Conservation (phyloP, 2,329 filamentous ascomycete species). For the Ophiostoma tasmaniense region DNA sequence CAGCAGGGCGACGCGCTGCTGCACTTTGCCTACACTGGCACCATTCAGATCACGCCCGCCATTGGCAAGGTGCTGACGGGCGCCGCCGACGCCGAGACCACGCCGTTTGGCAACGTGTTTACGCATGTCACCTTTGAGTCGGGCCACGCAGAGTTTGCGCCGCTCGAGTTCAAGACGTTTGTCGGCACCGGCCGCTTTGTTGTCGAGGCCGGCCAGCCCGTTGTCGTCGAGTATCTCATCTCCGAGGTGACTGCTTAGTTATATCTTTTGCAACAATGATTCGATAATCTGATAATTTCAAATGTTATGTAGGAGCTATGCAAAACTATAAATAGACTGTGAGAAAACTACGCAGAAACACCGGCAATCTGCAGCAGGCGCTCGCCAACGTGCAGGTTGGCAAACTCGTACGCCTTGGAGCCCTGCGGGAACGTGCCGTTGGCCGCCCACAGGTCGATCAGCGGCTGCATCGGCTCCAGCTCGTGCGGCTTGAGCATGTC, state of each 20-base stretch:
- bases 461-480: conserved; percentile 88
- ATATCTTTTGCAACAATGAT: not conserved
- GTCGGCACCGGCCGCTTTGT: conserved; percentile 36
- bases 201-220: conserved; percentile 31
- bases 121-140: conserved; percentile 33
- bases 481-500: conserved; percentile 82
- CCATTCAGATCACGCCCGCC: conserved; percentile 26
- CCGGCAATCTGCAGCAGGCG: conserved; percentile 40
- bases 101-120: conserved; percentile 31
- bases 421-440: conserved; percentile 80
- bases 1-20: conserved; percentile 29
- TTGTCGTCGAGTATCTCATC: conserved; percentile 38
- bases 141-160: conserved; percentile 28
- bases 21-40: conserved; percentile 33
- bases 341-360: not conserved
- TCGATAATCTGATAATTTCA: not conserved
- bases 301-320: not conserved
- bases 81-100: conserved; percentile 30
- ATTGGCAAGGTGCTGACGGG: conserved; percentile 30
- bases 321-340: not conserved
- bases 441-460: conserved; percentile 85
- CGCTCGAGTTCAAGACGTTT: conserved; percentile 33
- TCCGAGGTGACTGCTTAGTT: conserved; percentile 30
- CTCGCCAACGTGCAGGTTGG: conserved; percentile 53
- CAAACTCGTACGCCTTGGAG: conserved; percentile 57